Percentiles rank a stretch among this genome's conserved stretches.
phyloP scores from a whole-genome alignment of 2,329 filamentous ascomycete genomes.

The Aspergillus glaucus region DNA sequence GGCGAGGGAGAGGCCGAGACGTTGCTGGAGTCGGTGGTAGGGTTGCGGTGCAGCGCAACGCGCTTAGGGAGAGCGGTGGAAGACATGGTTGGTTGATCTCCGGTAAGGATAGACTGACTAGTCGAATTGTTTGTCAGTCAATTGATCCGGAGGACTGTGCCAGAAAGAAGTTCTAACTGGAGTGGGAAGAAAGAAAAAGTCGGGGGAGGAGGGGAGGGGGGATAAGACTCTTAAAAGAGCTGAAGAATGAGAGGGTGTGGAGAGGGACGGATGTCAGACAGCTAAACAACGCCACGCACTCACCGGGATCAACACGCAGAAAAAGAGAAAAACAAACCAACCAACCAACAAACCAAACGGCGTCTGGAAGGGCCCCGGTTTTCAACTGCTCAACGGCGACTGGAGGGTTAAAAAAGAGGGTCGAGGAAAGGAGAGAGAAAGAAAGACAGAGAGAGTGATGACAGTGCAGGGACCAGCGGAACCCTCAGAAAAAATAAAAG shows the following conservation, averaged over 20 bases:
- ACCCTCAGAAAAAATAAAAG: conserved; percentile 6
- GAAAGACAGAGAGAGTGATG: not conserved
- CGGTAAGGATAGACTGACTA: not conserved
- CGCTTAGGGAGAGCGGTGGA: conserved; percentile 45
- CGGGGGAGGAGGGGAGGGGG: not conserved
- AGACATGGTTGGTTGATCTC: conserved; percentile 33
- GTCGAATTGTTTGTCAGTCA: not conserved
- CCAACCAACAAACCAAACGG: not conserved
- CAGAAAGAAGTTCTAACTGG: not conserved
- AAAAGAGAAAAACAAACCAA: conserved; percentile 8
- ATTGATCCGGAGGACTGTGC: not conserved
- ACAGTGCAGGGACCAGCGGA: conserved; percentile 3
- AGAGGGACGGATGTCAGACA: not conserved
- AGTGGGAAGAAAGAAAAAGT: conserved; percentile 3
- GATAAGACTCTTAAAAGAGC: not conserved
- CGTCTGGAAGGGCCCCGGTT: not conserved
- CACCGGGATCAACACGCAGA: not conserved
- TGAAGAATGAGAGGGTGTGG: not conserved
- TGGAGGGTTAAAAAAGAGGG: not conserved
- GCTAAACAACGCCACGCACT: not conserved
- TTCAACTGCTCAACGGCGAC: not conserved
- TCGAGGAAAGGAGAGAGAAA: not conserved
- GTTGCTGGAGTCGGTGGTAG: conserved; percentile 51
- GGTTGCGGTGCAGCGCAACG: conserved; percentile 47
- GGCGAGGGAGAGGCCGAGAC: conserved; percentile 53